Conservation (phyloP, 352 stramenopile genomes). For the Phytophthora capsici region DNA sequence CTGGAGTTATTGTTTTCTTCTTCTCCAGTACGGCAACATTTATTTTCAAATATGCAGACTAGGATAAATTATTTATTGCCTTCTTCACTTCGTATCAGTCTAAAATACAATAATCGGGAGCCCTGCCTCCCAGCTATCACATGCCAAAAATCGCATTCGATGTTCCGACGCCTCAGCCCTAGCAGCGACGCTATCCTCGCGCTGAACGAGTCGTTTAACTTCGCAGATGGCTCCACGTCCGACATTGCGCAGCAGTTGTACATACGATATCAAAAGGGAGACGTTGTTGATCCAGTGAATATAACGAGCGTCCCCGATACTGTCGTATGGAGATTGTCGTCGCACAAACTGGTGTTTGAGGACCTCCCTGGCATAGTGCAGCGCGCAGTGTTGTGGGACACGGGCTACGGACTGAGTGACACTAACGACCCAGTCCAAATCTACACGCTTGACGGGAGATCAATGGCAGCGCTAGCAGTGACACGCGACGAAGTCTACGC, state of each 20-base stretch:
- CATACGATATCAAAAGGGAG: slow-evolving; percentile 1
- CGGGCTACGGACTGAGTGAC: not conserved
- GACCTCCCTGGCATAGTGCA: slow-evolving; percentile 9
- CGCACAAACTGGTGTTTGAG: not conserved
- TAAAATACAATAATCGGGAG: too few species aligned
- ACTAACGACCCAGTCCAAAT: not conserved
- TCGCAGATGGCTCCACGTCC: slow-evolving; percentile 19
- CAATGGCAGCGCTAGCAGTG: not conserved
- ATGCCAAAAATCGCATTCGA: too few species aligned
- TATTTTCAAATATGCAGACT: too few species aligned
- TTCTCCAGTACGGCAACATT: too few species aligned
- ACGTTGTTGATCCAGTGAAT: not conserved
- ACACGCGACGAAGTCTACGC: not conserved
- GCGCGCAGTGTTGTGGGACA: slow-evolving; percentile 21
- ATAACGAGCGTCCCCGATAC: not conserved
- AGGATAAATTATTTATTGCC: too few species aligned
- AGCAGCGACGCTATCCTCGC: not conserved
- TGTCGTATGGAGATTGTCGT: not conserved
- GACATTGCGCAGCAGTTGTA: slow-evolving; percentile 36
- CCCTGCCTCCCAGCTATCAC: too few species aligned
- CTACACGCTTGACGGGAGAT: not conserved
- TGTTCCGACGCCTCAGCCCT: too few species aligned
- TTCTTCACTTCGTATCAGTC: too few species aligned
- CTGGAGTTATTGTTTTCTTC: too few species aligned
- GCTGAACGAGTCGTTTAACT: slow-evolving; percentile 17